Evolutionary conservation across 2,329 filamentous ascomycete genomes (phyloP), one percentile per base, ranked within the genome.

Genomic region (Clonostachys sp.): DNA sequence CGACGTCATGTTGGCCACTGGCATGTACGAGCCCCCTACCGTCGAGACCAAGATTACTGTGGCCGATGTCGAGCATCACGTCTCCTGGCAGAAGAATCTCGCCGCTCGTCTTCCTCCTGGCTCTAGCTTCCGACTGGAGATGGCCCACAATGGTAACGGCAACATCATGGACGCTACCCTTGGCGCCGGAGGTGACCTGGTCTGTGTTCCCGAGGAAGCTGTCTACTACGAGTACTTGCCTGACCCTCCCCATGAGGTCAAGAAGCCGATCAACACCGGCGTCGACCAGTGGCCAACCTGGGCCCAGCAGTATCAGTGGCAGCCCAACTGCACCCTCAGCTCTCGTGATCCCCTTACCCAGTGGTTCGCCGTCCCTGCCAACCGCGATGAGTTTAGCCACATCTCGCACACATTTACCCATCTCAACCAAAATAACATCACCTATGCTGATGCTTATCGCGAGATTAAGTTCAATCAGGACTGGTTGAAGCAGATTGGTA

Each of bases 341-440:
- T 74, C 72, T 49, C 57, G 73, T 1, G 80, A 83, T 57, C 52
- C 63, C 4, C 64, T 83, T 9, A 63, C 75, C 41, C 56, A 63
- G 14, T 84, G 78, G 78, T 81, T 80, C 62, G 61, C 67, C 24
- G 73, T 57, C 18, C 10, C 40, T 8, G 38, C 44, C n/a, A 81
- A 83, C 57, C 67, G 70, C 18, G 71, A 83, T 58, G 63, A 65
- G 12, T 84, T 80, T 58, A 75, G 72, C 8, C 74, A 80, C 46
- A 64, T 84, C n/a, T 81, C 79, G 2, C 81, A 84, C 61, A 84
- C 81, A 1, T 84, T 83, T 59, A 78, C 77, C 4, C 81, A 84
- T 52, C 66, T 75, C 53, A 73, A 76, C 51, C 63, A 81, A 48
- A 75, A 83, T 55, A 83, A 83, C 51, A 76, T 79, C 8, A 83